These are phyloP conservation scores for Obelidium mucronatum DNA, from an alignment of 192 early-diverging fungal species.

Conservation along the genomic window DNA sequence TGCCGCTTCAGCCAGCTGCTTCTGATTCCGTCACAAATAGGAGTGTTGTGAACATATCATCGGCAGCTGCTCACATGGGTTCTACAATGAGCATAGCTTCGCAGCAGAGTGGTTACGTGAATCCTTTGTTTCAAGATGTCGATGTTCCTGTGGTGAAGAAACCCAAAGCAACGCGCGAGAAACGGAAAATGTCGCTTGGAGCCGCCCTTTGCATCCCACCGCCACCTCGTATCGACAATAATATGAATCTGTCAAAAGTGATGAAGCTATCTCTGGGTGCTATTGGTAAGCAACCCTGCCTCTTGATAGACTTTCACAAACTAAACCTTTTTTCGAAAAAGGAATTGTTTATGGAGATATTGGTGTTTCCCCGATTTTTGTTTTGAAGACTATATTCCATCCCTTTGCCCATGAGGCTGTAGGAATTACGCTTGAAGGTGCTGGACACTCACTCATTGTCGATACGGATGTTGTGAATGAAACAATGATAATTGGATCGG, in stretches of 20 bases:
- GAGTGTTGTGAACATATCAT: not conserved
- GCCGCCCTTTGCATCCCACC: slow-evolving; percentile 56
- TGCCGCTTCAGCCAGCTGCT: not conserved
- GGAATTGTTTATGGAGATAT: slow-evolving; percentile 62
- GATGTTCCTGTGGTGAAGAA: slow-evolving; percentile 14
- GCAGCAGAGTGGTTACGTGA: slow-evolving; percentile 5
- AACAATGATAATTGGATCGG: slow-evolving; percentile 44
- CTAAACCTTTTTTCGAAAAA: slow-evolving; percentile 19
- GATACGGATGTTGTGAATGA: slow-evolving; percentile 7
- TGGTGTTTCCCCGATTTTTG: slow-evolving; percentile 62
- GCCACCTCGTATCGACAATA: slow-evolving; percentile 45
- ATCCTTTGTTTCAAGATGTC: slow-evolving; percentile 23
- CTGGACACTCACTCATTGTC: not conserved
- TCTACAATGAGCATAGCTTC: not conserved
- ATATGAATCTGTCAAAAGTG: slow-evolving; percentile 45
- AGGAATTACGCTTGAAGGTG: not conserved
- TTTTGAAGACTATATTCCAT: slow-evolving; percentile 53
- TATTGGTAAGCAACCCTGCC: slow-evolving; percentile 29
- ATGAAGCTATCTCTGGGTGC: slow-evolving; percentile 44
- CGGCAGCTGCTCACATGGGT: not conserved
- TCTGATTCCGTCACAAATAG: not conserved
- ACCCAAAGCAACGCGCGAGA: slow-evolving; percentile 20
- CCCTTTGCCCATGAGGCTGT: not conserved
- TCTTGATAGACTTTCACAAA: not conserved
- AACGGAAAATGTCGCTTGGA: slow-evolving; percentile 53